A percentile compares a stretch with the other conserved stretches of the same genome.
These are phyloP conservation scores for Arthrobotrys entomopaga DNA, from an alignment of 2,329 filamentous ascomycete genomes.

Conservation along the genomic window DNA sequence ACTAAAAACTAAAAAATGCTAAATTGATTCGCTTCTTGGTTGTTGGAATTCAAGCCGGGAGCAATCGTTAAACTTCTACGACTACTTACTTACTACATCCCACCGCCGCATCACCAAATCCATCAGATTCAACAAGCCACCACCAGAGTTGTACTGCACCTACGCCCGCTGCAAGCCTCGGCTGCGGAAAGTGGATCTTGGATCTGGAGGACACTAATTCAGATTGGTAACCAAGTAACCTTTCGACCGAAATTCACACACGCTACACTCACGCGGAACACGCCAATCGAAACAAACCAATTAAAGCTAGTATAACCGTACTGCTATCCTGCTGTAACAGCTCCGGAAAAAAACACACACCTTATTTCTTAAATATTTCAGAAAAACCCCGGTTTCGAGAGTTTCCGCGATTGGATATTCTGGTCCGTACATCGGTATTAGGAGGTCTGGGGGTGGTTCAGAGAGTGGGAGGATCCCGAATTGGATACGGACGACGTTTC, in stretches of 20 bases:
- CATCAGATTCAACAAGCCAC: slow-evolving; percentile 1
- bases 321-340: slow-evolving; percentile 21
- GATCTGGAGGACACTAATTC: slow-evolving; percentile 9
- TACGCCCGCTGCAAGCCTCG: slow-evolving; percentile 32
- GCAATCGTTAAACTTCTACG: slow-evolving; percentile 14
- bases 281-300: slow-evolving; percentile 24
- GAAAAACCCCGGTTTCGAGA: slow-evolving; percentile 5
- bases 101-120: background rate
- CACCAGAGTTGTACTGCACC: background rate
- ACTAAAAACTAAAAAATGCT: no score
- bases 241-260: slow-evolving; percentile 49
- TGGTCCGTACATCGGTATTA: slow-evolving; percentile 14
- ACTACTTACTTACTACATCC: background rate
- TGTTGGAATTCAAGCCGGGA: slow-evolving; percentile 26
- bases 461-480: background rate
- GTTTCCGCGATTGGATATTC: slow-evolving; percentile 28
- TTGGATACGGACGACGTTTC: no score
- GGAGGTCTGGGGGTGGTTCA: slow-evolving; percentile 10
- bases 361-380: slow-evolving; percentile 7
- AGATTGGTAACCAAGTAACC: slow-evolving; percentile 27
- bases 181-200: slow-evolving; percentile 8
- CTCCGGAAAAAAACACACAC: background rate
- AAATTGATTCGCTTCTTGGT: slow-evolving; percentile 16
- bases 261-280: slow-evolving; percentile 29
- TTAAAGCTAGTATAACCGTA: background rate